Conservation (phyloP, 208 protist species). For the Trypanosoma grayi region DNA sequence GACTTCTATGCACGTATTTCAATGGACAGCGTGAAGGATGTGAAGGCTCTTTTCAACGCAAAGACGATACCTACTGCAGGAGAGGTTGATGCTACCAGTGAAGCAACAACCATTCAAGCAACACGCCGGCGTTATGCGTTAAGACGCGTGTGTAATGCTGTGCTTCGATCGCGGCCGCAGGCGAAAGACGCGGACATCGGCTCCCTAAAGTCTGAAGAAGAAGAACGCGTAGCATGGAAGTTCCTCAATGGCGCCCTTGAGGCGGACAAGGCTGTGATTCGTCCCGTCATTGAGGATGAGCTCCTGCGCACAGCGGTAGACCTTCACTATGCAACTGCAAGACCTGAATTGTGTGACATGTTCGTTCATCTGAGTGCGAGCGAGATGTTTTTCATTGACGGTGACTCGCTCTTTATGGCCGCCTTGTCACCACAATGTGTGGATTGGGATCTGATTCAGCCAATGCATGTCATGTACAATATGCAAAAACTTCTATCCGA, state of each 20-base stretch:
- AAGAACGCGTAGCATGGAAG: constrained; percentile 79
- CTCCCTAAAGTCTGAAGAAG: constrained; percentile 43
- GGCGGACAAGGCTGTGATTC: constrained; percentile 22
- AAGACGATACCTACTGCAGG: constrained; percentile 27
- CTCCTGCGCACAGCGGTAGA: constrained; percentile 54
- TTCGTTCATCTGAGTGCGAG: constrained; percentile 86
- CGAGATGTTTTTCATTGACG: constrained; percentile 93
- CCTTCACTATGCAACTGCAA: constrained; percentile 73
- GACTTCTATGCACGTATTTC: constrained; percentile 53
- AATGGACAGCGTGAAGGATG: constrained; percentile 38
- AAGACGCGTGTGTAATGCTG: constrained; percentile 30
- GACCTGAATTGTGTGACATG: constrained; percentile 87
- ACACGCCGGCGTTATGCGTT: constrained; percentile 38
- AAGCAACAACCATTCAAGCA: constrained; percentile 5
- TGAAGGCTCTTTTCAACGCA: constrained; percentile 53
- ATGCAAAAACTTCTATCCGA: constrained; percentile 73
- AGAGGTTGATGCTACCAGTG: constrained; percentile 20
- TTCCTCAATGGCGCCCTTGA: constrained; percentile 53
- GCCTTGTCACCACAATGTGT: constrained; percentile 70
- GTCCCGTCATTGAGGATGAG: constrained; percentile 36
- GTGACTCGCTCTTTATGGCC: constrained; percentile 87
- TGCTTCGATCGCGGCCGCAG: constrained; percentile 3
- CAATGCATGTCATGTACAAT: constrained; percentile 84
- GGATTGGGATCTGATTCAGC: constrained; percentile 88
- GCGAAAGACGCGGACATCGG: constrained; percentile 26